Conservation (phyloP, 495 filamentous ascomycete genomes). For the Chaetomium fimeti region DNA sequence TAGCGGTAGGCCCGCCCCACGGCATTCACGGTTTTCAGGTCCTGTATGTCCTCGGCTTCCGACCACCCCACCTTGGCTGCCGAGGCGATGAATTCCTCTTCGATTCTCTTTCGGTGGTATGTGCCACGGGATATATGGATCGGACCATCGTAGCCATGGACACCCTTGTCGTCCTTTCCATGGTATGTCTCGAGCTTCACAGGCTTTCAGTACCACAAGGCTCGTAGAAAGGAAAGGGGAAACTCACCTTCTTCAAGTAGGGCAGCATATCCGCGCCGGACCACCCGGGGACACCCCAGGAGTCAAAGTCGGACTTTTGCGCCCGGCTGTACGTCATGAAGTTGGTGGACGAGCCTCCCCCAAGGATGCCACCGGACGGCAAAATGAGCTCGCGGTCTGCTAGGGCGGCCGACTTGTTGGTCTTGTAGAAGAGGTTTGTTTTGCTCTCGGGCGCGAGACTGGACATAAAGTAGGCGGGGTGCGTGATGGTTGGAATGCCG, state of each 20-base stretch:
- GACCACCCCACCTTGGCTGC: conserved; percentile 44
- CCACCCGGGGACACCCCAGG: conserved; percentile 56
- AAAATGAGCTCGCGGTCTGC: conserved; percentile 49
- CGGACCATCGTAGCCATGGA: conserved; percentile 52
- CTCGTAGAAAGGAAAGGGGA: not conserved
- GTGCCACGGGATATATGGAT: conserved; percentile 49
- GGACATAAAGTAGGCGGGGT: conserved; percentile 41
- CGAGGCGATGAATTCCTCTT: conserved; percentile 49
- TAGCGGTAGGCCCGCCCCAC: conserved; percentile 37
- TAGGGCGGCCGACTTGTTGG: conserved; percentile 16
- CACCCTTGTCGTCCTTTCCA: conserved; percentile 26
- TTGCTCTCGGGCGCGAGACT: conserved; percentile 37
- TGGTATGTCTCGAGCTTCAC: conserved; percentile 52
- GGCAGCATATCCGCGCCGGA: conserved; percentile 51
- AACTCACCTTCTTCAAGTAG: conserved; percentile 53
- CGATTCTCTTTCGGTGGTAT: conserved; percentile 30
- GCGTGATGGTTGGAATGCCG: conserved; percentile 41
- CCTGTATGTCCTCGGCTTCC: conserved; percentile 45
- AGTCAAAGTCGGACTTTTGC: conserved; percentile 49
- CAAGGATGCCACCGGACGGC: conserved; percentile 53
- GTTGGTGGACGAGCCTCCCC: conserved; percentile 61
- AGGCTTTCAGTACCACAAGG: not conserved
- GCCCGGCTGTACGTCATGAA: conserved; percentile 52
- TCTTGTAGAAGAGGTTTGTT: conserved; percentile 39
- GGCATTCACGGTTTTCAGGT: conserved; percentile 39